phyloP scores from a whole-genome alignment of 2,329 filamentous ascomycete genomes.

The Aspergillus sp. region DNA sequence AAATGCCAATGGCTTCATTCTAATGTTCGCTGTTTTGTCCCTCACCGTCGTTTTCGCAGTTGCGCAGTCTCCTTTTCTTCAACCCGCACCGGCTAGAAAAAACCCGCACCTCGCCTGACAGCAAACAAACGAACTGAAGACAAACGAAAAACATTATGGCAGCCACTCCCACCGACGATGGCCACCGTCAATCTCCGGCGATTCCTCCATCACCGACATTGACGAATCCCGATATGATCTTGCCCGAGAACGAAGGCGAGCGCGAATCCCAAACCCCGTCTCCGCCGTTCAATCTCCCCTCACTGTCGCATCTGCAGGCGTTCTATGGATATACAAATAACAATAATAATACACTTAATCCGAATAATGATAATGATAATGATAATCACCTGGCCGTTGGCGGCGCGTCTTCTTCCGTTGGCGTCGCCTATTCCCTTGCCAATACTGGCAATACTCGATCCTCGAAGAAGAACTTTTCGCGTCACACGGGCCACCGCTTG shows the following conservation, averaged over 20 bases:
- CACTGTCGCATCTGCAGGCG: slow-evolving; percentile 36
- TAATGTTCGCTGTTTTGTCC: no score
- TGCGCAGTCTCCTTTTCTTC: no score
- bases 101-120: no score
- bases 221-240: slow-evolving; percentile 90
- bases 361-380: neutral
- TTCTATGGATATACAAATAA: slow-evolving; percentile 19
- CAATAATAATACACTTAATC: neutral
- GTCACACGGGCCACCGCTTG: slow-evolving; percentile 35
- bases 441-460: slow-evolving; percentile 6
- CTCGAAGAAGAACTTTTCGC: slow-evolving; percentile 25
- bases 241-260: slow-evolving; percentile 63
- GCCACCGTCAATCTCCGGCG: slow-evolving; percentile 11
- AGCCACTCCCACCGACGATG: no score
- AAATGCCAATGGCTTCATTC: no score
- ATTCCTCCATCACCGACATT: slow-evolving; percentile 71
- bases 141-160: no score
- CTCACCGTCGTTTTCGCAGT: no score
- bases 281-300: slow-evolving; percentile 46
- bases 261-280: slow-evolving; percentile 43
- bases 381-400: neutral
- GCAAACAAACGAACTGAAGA: no score
- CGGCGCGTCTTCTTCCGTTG: slow-evolving; percentile 1
- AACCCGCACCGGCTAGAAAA: no score
- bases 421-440: slow-evolving; percentile 1